Conservation (phyloP, 139 green algal species). For the Auxenochlorella protothecoides region DNA sequence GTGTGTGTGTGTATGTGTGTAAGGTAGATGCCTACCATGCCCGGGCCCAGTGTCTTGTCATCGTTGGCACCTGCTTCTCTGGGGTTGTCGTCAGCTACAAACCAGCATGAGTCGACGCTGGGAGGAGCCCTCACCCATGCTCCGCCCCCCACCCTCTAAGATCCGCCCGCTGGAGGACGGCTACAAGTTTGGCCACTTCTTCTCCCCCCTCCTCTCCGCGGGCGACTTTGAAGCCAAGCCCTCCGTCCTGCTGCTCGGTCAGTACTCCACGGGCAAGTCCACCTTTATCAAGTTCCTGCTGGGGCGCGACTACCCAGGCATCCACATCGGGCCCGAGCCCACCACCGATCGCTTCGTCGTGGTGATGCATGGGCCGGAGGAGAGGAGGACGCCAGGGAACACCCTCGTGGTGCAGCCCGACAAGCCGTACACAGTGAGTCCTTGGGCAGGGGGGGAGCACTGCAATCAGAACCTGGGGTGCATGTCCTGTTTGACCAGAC, state of each 20-base stretch:
- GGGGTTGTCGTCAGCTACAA: too few relatives aligned
- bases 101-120: too few relatives aligned
- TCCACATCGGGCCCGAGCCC: conserved; percentile 92
- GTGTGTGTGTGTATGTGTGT: too few relatives aligned
- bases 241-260: conserved; percentile 88
- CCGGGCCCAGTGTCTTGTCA: neutral
- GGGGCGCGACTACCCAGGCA: conserved; percentile 78
- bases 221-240: conserved; percentile 96
- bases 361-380: conserved; percentile 67
- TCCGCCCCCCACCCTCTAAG: conserved; percentile 12
- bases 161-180: conserved; percentile 78
- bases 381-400: conserved; percentile 85
- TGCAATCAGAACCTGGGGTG: too few relatives aligned
- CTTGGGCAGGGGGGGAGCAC: too few relatives aligned
- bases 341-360: conserved; percentile 98
- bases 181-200: conserved; percentile 91
- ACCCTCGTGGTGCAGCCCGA: conserved; percentile 90
- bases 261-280: conserved; percentile 96
- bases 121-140: too few relatives aligned
- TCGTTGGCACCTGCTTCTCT: neutral
- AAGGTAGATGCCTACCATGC: too few relatives aligned
- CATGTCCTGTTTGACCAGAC: too few relatives aligned
- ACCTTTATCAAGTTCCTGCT: conserved; percentile 97
- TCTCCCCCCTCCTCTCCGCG: conserved; percentile 67
- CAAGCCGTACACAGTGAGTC: conserved; percentile 54